These are phyloP conservation scores for Theileria orientalis DNA, from an alignment of 169 alveolate species.

Conservation along the genomic window DNA sequence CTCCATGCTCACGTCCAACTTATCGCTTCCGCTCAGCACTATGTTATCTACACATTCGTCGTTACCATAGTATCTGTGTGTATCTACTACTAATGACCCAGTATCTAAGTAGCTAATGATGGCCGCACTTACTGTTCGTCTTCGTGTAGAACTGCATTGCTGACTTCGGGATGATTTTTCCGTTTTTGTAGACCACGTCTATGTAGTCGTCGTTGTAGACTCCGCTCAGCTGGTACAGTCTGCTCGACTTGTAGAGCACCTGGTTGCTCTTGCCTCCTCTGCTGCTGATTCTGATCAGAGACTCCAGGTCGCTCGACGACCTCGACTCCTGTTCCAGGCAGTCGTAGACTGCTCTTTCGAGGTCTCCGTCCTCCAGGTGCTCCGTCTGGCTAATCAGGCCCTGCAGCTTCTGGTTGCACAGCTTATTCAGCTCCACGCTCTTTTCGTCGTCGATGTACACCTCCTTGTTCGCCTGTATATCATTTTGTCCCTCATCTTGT, in stretches of 20 bases:
- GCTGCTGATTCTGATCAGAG: conserved; percentile 2
- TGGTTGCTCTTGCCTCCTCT: not conserved
- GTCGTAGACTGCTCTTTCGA: not conserved
- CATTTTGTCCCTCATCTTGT: not conserved
- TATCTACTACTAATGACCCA: not conserved
- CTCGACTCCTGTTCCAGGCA: conserved; percentile 23
- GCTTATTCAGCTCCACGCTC: not conserved
- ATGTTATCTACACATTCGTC: not conserved
- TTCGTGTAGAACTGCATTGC: conserved; percentile 24
- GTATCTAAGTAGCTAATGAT: not conserved
- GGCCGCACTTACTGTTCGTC: not conserved
- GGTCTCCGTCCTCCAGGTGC: not conserved
- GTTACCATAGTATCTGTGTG: not conserved
- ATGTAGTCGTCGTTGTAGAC: not conserved
- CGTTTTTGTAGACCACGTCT: conserved; percentile 2
- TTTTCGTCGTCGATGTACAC: not conserved
- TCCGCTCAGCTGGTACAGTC: not conserved
- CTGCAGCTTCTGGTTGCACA: conserved; percentile 10
- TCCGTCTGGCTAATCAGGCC: conserved; percentile 12
- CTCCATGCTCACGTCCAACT: conserved; percentile 41
- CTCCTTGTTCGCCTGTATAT: not conserved
- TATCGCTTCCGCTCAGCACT: conserved; percentile 18
- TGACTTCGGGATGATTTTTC: conserved; percentile 19
- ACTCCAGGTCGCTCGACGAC: conserved; percentile 10
- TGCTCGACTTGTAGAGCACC: not conserved